Conservation (phyloP, 129 eudicot species). For the Logfia minima region DNA sequence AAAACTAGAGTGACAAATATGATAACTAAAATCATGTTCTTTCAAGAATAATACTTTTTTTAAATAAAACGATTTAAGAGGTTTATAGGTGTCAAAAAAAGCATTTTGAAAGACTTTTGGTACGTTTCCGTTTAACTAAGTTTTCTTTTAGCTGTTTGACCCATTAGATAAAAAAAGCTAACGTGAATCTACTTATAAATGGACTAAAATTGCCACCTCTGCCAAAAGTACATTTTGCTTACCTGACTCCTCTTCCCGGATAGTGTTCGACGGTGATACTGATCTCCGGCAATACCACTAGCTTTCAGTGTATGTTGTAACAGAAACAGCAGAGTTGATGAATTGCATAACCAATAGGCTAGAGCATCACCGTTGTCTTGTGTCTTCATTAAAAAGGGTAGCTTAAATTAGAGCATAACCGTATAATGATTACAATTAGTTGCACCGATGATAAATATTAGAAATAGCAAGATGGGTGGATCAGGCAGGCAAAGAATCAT, state of each 20-base stretch:
- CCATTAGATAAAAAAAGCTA: not conserved
- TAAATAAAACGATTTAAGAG: not conserved
- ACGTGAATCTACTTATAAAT: not conserved
- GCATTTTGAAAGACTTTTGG: not conserved
- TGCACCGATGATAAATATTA: conserved; percentile 10
- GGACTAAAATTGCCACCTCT: not conserved
- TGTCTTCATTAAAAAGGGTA: conserved; percentile 46
- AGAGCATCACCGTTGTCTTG: conserved; percentile 81
- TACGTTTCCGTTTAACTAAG: not conserved
- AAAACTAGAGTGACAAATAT: not conserved
- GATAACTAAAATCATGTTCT: not conserved
- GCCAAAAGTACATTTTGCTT: conserved; percentile 14
- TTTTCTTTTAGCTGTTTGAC: not conserved
- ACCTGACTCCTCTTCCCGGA: conserved; percentile 96
- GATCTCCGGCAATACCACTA: conserved; percentile 61
- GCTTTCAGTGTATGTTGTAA: conserved; percentile 78
- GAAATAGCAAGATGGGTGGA: not conserved
- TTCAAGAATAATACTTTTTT: not conserved
- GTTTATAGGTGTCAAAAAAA: not conserved
- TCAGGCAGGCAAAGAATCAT: not conserved
- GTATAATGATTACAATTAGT: conserved; percentile 9
- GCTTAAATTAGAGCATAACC: conserved; percentile 16
- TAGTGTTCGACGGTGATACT: conserved; percentile 60
- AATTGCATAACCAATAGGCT: conserved; percentile 91
- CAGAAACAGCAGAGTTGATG: conserved; percentile 72